Evolutionary conservation across 225 moss, liverwort and hornwort genomes (phyloP).

Genomic region (Rhytidiadelphus loreus): DNA sequence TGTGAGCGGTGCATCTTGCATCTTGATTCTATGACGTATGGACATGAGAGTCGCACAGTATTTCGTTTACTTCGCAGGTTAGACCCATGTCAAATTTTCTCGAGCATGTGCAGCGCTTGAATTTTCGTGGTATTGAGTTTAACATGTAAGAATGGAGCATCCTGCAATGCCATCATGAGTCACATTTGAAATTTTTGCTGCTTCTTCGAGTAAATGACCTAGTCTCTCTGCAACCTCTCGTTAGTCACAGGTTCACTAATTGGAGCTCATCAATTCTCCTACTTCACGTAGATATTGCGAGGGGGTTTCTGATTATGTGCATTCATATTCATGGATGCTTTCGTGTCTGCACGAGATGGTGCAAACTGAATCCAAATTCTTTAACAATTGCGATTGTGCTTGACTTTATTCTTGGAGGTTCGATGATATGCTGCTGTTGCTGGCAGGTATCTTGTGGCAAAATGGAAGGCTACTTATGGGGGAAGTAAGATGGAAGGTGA

Average conservation of each 20-base stretch:
- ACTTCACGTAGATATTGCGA: background rate
- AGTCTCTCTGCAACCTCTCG: background rate
- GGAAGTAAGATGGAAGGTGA: background rate
- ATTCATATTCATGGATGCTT: background rate
- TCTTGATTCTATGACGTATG: constrained; percentile 84
- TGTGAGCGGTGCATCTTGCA: constrained; percentile 72
- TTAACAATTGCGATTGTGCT: background rate
- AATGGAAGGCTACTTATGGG: constrained; percentile 6
- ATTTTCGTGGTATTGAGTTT: background rate
- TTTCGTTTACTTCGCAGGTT: constrained; percentile 71
- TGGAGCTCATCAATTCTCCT: background rate
- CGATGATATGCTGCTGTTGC: background rate
- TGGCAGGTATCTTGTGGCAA: constrained; percentile 58
- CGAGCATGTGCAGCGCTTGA: background rate
- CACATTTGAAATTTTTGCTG: background rate
- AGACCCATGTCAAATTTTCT: background rate
- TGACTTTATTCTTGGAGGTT: background rate
- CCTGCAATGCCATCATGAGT: background rate
- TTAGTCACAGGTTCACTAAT: background rate
- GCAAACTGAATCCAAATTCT: background rate
- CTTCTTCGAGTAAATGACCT: background rate
- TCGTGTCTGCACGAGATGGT: background rate
- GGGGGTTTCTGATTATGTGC: background rate
- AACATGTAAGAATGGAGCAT: background rate
- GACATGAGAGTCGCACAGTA: constrained; percentile 58